phyloP scores from a whole-genome alignment of 257 asterid species.

The Catharanthus roseus region DNA sequence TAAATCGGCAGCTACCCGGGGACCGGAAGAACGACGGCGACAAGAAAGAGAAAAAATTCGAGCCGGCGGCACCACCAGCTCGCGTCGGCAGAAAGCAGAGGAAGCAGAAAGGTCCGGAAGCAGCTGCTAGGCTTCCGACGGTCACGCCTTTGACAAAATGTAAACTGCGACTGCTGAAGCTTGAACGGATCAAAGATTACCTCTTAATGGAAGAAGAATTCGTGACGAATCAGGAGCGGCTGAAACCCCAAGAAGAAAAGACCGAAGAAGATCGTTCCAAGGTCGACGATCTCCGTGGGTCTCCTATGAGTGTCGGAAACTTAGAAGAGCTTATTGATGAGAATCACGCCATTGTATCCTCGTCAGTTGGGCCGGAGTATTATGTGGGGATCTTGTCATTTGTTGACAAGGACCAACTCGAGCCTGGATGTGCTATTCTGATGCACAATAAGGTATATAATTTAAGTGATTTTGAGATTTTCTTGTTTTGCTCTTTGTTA shows the following conservation, averaged over 20 bases:
- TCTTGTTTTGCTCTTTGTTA: background rate
- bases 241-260: slow-evolving; percentile 95
- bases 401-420: slow-evolving; percentile 88
- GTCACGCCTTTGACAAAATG: slow-evolving; percentile 81
- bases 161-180: slow-evolving; percentile 63
- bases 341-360: slow-evolving; percentile 82
- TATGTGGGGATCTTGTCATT: slow-evolving; percentile 84
- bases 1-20: slow-evolving; percentile 67
- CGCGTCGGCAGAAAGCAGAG: slow-evolving; percentile 93
- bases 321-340: slow-evolving; percentile 89
- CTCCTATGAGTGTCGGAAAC: slow-evolving; percentile 92
- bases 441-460: slow-evolving; percentile 85
- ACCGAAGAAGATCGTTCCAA: slow-evolving; percentile 89
- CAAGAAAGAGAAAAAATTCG: slow-evolving; percentile 80
- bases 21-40: slow-evolving; percentile 79
- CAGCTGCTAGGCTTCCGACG: slow-evolving; percentile 71
- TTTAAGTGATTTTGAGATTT: background rate
- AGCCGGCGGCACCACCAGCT: slow-evolving; percentile 88
- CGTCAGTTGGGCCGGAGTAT: slow-evolving; percentile 88
- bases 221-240: slow-evolving; percentile 81
- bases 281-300: slow-evolving; percentile 78
- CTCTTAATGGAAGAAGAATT: slow-evolving; percentile 86
- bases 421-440: slow-evolving; percentile 90
- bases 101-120: slow-evolving; percentile 81
- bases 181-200: slow-evolving; percentile 73